Evolutionary conservation across 2,329 filamentous ascomycete genomes (phyloP).

Genomic region (Verticillium zaregamsianum): DNA sequence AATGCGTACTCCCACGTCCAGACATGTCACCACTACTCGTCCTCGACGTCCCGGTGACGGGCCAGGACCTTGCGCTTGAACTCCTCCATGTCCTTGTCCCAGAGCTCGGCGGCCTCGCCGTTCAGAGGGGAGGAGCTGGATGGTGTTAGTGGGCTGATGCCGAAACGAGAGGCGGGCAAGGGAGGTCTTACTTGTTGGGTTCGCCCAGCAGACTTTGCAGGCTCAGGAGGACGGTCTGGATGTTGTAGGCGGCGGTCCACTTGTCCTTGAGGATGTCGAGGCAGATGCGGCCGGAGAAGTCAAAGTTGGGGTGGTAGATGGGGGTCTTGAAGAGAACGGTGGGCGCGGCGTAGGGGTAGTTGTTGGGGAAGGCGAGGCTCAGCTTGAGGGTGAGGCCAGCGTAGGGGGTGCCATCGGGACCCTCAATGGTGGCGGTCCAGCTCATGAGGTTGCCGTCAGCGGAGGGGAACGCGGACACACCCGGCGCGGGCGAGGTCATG

Average conservation of each 20-base stretch:
- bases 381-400: conserved; percentile 86
- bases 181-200: conserved; percentile 82
- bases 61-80: conserved; percentile 74
- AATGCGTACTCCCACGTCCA: conserved; percentile 3
- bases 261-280: conserved; percentile 98
- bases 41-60: conserved; percentile 60
- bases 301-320: conserved; percentile 98
- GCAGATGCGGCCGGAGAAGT: conserved; percentile 95
- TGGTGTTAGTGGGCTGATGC: background rate
- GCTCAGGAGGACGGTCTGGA: conserved; percentile 87
- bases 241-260: conserved; percentile 97
- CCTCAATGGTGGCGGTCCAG: conserved; percentile 92
- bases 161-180: background rate
- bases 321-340: conserved; percentile 96
- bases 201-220: conserved; percentile 93
- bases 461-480: conserved; percentile 91
- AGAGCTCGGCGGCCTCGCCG: conserved; percentile 91
- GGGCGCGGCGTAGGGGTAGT: conserved; percentile 89
- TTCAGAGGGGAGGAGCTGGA: conserved; percentile 86
- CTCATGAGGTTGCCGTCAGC: conserved; percentile 84
- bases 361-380: conserved; percentile 81
- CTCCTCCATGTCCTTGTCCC: conserved; percentile 82
- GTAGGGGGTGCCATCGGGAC: conserved; percentile 89
- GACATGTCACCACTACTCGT: conserved; percentile 41
- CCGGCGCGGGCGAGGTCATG: conserved; percentile 91